Evolutionary conservation across 805 yeast species (phyloP).

Genomic region (Schizosaccharomyces japonicus): DNA sequence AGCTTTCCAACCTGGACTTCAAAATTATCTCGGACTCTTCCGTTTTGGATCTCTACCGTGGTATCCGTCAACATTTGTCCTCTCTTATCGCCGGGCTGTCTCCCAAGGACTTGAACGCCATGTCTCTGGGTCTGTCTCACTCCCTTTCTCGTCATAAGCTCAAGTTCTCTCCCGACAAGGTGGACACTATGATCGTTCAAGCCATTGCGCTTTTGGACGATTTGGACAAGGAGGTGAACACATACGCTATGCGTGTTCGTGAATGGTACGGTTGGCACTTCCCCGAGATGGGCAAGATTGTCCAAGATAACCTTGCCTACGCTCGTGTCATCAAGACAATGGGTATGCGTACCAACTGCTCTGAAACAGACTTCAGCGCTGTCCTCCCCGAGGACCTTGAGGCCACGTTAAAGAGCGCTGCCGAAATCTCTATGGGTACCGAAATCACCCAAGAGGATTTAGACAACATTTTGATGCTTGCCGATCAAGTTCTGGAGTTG

Average conservation of each 20-base stretch:
- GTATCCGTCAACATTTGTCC: conserved; percentile 82
- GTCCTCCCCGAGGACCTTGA: conserved; percentile 84
- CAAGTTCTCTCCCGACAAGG: conserved; percentile 93
- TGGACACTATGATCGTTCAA: conserved; percentile 96
- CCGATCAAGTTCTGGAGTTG: conserved; percentile 88
- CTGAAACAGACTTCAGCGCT: conserved; percentile 71
- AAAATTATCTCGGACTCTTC: conserved; percentile 86
- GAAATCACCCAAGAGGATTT: conserved; percentile 85
- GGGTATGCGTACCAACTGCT: conserved; percentile 84
- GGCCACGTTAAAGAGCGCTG: conserved; percentile 79
- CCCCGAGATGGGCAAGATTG: conserved; percentile 95
- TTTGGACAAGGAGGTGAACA: conserved; percentile 88
- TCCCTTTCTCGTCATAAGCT: conserved; percentile 95
- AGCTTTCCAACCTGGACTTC: conserved; percentile 59
- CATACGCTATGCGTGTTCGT: conserved; percentile 95
- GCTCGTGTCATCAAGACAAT: conserved; percentile 80
- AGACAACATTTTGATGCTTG: conserved; percentile 67
- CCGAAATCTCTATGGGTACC: conserved; percentile 98
- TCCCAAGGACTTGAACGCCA: conserved; percentile 62
- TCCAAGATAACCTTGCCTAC: conserved; percentile 83
- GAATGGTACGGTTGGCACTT: conserved; percentile 99
- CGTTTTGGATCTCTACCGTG: conserved; percentile 80
- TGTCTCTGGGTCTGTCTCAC: conserved; percentile 96
- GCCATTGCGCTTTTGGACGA: conserved; percentile 94
- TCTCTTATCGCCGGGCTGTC: conserved; percentile 81